phyloP scores from a whole-genome alignment of 139 green algal species.

The Haematococcus sp. region DNA sequence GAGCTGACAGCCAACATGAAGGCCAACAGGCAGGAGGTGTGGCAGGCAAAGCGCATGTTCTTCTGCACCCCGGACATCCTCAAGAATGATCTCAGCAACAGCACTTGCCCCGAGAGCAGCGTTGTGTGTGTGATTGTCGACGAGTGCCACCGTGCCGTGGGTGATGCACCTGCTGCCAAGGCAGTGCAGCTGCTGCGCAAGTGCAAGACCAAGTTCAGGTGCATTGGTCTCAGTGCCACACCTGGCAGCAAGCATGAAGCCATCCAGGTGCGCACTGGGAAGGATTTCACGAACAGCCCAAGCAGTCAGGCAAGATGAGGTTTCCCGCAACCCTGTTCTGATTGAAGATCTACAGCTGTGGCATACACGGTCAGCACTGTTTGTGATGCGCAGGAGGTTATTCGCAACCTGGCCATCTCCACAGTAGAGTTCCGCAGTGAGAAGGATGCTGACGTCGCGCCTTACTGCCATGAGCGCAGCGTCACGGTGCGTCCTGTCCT shows the following conservation, averaged over 20 bases:
- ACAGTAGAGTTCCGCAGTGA: constrained; percentile 78
- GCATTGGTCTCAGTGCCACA: constrained; percentile 88
- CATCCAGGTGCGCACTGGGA: constrained; percentile 25
- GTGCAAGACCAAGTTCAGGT: constrained; percentile 53
- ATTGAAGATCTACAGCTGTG: no score
- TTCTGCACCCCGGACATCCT: constrained; percentile 92
- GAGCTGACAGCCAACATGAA: constrained; percentile 10
- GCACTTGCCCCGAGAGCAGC: constrained; percentile 29
- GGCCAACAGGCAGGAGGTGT: constrained; percentile 22
- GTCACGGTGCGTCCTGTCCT: constrained; percentile 18
- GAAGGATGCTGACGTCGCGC: constrained; percentile 70
- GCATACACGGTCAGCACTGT: no score
- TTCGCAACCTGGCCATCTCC: constrained; percentile 73
- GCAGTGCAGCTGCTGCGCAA: constrained; percentile 57
- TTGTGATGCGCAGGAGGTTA: constrained; percentile 73
- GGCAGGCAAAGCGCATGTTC: constrained; percentile 68
- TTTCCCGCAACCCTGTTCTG: no score
- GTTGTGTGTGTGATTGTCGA: constrained; percentile 91
- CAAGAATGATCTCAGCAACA: constrained; percentile 81
- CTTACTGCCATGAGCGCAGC: constrained; percentile 54
- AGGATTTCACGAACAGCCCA: no score
- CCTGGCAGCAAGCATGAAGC: constrained; percentile 60
- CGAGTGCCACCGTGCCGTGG: constrained; percentile 86
- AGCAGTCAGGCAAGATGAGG: no score
- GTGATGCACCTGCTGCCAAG: constrained; percentile 44